Evolutionary conservation across 352 stramenopile genomes (phyloP).

Genomic region (Pythium sukuiense): DNA sequence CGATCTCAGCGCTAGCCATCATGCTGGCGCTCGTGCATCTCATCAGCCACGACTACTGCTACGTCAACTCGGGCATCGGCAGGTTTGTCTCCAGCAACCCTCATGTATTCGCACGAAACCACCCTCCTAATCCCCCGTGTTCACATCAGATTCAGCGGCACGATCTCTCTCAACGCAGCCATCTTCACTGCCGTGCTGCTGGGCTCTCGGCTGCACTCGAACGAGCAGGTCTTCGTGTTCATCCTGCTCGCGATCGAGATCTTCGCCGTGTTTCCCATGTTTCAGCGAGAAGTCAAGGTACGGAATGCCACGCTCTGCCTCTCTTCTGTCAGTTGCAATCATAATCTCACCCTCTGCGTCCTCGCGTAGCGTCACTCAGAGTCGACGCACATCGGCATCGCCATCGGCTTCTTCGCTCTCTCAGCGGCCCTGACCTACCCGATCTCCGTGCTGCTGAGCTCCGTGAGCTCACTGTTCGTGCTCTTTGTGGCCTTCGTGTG

Average conservation of each 20-base stretch:
- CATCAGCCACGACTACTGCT: slow-evolving; percentile 90
- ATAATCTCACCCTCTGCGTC: neutral
- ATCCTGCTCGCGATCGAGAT: slow-evolving; percentile 89
- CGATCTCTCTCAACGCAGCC: slow-evolving; percentile 91
- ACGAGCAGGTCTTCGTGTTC: slow-evolving; percentile 91
- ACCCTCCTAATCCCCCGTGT: neutral
- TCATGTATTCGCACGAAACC: neutral
- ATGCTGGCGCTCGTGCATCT: slow-evolving; percentile 83
- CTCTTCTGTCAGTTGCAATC: too few species aligned
- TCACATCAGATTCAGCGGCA: slow-evolving; percentile 71
- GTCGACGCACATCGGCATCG: slow-evolving; percentile 63
- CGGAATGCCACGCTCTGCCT: neutral
- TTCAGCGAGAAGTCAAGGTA: slow-evolving; percentile 84
- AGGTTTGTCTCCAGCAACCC: slow-evolving; percentile 30
- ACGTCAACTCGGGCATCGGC: slow-evolving; percentile 81
- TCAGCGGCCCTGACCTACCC: slow-evolving; percentile 77
- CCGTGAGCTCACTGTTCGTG: slow-evolving; percentile 61
- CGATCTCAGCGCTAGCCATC: slow-evolving; percentile 87
- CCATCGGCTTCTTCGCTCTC: slow-evolving; percentile 66
- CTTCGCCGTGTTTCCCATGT: slow-evolving; percentile 90
- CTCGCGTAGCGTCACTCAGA: slow-evolving; percentile 52
- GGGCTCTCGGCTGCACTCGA: slow-evolving; percentile 87
- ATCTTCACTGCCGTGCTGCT: slow-evolving; percentile 92
- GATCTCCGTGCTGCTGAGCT: slow-evolving; percentile 61
- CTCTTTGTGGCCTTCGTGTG: slow-evolving; percentile 85